Evolutionary conservation across 192 early-diverging fungal genomes (phyloP).

Genomic region (Mortierella claussenii): DNA sequence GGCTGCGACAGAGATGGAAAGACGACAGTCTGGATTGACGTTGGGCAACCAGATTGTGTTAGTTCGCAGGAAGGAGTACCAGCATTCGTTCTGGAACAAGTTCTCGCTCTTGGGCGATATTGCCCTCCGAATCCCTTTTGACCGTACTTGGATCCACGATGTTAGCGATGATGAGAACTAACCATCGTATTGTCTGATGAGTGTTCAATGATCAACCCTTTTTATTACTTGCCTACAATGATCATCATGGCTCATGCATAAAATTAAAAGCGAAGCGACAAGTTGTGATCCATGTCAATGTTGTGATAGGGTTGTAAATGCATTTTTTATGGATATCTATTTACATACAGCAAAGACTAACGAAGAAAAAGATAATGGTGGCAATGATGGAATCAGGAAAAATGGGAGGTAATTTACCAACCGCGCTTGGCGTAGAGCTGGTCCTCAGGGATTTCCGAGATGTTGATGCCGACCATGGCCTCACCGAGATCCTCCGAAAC

Average conservation of each 20-base stretch:
- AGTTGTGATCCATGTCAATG: too few species aligned
- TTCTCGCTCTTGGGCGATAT: conserved; percentile 26
- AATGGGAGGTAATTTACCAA: conserved; percentile 56
- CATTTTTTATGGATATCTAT: background rate
- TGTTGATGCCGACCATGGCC: conserved; percentile 98
- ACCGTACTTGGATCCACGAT: conserved; percentile 45
- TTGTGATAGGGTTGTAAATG: too few species aligned
- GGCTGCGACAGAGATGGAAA: conserved; percentile 34
- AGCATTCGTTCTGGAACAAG: conserved; percentile 26
- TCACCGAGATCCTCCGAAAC: conserved; percentile 94
- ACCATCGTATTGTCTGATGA: background rate
- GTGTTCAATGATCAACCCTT: background rate
- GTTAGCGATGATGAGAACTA: conserved; percentile 22
- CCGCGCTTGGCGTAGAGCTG: conserved; percentile 72
- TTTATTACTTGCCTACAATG: too few species aligned
- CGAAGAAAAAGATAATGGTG: too few species aligned
- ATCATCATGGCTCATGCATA: too few species aligned
- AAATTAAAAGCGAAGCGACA: too few species aligned
- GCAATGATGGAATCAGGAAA: background rate
- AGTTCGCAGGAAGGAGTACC: conserved; percentile 10
- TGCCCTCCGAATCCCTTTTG: conserved; percentile 23
- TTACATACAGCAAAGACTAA: too few species aligned
- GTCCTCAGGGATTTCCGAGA: conserved; percentile 67
- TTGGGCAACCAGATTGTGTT: conserved; percentile 39
- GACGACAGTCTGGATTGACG: conserved; percentile 1